Base-by-base conservation (phyloP, 2,329 filamentous ascomycete species). In the Dactylellina cionopaga region DNA sequence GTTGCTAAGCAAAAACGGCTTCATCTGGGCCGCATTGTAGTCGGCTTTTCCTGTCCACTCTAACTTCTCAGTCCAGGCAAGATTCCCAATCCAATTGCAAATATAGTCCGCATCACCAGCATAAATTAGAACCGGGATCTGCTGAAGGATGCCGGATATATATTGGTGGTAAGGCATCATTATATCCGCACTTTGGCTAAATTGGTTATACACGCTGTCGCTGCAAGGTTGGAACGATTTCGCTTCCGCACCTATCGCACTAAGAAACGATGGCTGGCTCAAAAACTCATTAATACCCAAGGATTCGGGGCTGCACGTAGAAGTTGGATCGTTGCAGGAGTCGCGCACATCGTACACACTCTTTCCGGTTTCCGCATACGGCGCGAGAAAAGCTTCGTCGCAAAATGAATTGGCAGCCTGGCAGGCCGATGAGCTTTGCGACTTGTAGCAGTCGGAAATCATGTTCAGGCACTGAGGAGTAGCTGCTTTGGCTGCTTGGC, bases 61-160 rank as follows among this genome's bases (percentile, higher is more conserved):
- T 43, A 99, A 92, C 66, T 88, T 90, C 80, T 96, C 90, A 65
- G 91, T 89, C 95, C 95, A 99, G 70, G 91, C 93, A 82, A 92
- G 89, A 87, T 98, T 98, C 77, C 95, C 95, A 75, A 99, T 91
- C 93, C 94, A 97, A 88, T 97, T 97, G 90, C 92, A 87, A 81
- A 95, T 95, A 83, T 89, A 94, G 81, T 94, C 91, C 62, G 90
- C 90, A 78, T 94, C 91, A 78, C 92, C 92, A 71, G 91, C 95
- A 78, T 98, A 99, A 84, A 99, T 89, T 74, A 98, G 86, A 64
- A 98, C 91, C 27, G 94, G 94, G 73, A 99, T 95, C 85, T 98
- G 82, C 82, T 95, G 88, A 74, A 99, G 87, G 59, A 99, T 84
- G 56, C 86, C 87, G 44, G 94, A 93, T 6, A 98, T 90, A 29